A percentile compares a stretch with the other conserved stretches of the same genome.
Conservation (phyloP, 768 basidiomycete species). For the Phylloporus arenicola region DNA sequence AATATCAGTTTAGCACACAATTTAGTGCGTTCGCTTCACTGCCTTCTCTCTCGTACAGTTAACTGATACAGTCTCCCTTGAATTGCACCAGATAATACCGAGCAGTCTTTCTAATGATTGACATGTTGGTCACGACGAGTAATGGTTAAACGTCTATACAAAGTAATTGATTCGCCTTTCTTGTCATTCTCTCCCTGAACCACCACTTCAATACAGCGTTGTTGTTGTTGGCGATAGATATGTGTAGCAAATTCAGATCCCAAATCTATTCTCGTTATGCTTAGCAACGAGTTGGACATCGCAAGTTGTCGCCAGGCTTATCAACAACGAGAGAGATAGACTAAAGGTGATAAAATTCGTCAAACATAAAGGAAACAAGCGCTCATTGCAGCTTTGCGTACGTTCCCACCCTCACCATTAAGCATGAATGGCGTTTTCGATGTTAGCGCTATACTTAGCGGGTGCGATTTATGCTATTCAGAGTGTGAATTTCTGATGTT, state of each 20-base stretch:
- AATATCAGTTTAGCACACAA: neutral
- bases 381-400: no score
- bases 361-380: no score
- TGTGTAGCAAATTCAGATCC: neutral
- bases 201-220: neutral
- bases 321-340: no score
- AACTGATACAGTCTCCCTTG: neutral
- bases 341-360: no score
- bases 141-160: neutral
- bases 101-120: neutral
- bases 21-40: conserved; percentile 1
- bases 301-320: no score
- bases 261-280: neutral
- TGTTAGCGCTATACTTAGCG: no score
- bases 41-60: neutral
- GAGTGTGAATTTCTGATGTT: neutral
- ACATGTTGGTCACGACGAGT: neutral
- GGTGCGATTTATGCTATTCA: no score
- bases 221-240: neutral
- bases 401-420: no score
- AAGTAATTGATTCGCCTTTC: neutral
- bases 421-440: no score
- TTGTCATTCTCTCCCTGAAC: neutral
- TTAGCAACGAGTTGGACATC: neutral
- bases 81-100: neutral